Percentiles rank a stretch among this genome's conserved stretches.
phyloP scores from a whole-genome alignment of 2,329 filamentous ascomycete genomes.

The Cercospora sp. region DNA sequence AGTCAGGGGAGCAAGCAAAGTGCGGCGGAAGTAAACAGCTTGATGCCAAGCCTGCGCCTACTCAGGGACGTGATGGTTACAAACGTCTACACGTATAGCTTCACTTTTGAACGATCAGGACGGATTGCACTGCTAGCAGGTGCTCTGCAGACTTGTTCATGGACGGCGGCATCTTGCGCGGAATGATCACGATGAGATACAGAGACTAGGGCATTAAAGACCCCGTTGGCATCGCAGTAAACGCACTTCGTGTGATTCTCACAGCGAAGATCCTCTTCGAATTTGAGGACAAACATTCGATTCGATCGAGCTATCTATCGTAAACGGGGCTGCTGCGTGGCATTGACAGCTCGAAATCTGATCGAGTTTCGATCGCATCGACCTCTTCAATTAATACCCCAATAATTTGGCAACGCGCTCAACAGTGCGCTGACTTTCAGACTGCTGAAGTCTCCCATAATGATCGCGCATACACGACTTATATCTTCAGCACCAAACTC shows the following conservation, averaged over 20 bases:
- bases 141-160: background rate
- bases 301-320: background rate
- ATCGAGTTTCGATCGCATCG: background rate
- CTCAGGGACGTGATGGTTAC: background rate
- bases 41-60: background rate
- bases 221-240: background rate
- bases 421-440: background rate
- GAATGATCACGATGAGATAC: background rate
- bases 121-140: background rate
- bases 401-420: background rate
- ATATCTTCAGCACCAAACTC: constrained; percentile 1
- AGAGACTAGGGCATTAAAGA: background rate
- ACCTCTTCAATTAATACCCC: background rate
- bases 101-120: background rate
- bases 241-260: background rate
- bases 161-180: background rate
- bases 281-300: background rate
- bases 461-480: background rate
- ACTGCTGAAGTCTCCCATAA: background rate
- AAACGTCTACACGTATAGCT: background rate
- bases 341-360: background rate
- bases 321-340: background rate
- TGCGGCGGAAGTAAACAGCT: constrained; percentile 3
- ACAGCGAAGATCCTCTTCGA: background rate
- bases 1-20: background rate